Evolutionary conservation across 73 alveolate genomes (phyloP), one percentile per base, ranked within the genome.

Genomic region (Blepharisma japonicum): DNA sequence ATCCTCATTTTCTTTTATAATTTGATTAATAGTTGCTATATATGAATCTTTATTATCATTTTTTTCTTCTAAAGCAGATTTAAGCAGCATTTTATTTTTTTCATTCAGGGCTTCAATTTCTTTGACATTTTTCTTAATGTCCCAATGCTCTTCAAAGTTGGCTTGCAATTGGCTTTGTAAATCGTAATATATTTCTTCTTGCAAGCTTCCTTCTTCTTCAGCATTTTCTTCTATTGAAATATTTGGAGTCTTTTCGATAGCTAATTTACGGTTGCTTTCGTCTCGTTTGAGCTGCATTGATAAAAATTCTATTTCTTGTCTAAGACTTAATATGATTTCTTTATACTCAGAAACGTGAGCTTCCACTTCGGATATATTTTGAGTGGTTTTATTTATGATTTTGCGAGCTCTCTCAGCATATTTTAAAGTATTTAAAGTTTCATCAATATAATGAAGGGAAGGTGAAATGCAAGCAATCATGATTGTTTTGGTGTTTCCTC

Each of bases 301-400:
- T 25, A 94, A 56, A 39, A 55, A 67, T 6, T 46, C 61, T 9
- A 91, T 92, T 77, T 90, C 94, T 55, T 86, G 83, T 82, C 87
- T 90, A 51, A 93, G 87, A 49, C 79, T 80, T 46, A 78, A 79
- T 51, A 93, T 93, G 51, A 93, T 92, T 67, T 81, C 79, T 45
- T 89, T 83, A 77, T 93, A 93, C 68, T 93, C 90, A 78, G 87
- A 77, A 6, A 88, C 81, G 81, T 90, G 91, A 72, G 71, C 81
- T n/a, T 89, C 92, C 46, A 84, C 97, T 70, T 77, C 89, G 45
- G 89, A 77, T 3, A 92, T 91, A 83, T 96, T 96, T 77, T 96
- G 87, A 56, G 79, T 84, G 47, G 92, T 96, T 61, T 86, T 86
- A 45, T 96, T 96, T 89, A 94, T 96, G 21, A 96, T 96, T 55